These are phyloP conservation scores for Wickerhamomyces xylosicus DNA, from an alignment of 805 yeast genomes.

Conservation along the genomic window DNA sequence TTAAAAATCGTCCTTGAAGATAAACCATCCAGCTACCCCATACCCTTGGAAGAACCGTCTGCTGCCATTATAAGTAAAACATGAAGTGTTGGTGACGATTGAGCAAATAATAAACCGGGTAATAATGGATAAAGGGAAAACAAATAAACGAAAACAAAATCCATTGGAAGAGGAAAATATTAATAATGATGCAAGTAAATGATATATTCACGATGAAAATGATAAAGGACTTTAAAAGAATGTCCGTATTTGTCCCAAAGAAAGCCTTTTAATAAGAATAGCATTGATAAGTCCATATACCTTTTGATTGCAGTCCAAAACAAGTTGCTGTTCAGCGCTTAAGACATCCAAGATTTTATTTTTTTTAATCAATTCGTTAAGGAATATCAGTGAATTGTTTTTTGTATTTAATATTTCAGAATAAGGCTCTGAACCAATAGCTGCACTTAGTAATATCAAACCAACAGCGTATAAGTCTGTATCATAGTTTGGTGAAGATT, in stretches of 20 bases:
- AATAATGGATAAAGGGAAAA: no score
- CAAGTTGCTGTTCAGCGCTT: constrained; percentile 16
- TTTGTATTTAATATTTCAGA: constrained; percentile 4
- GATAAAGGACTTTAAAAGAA: not conserved
- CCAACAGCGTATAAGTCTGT: constrained; percentile 40
- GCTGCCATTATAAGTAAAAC: no score
- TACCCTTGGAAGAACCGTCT: no score
- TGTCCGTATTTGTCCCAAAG: constrained; percentile 11
- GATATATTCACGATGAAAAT: not conserved
- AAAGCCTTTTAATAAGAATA: constrained; percentile 21
- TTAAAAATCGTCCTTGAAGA: no score
- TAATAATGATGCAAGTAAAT: not conserved
- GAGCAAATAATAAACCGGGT: no score
- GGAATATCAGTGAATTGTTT: constrained; percentile 15
- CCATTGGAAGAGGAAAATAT: no score
- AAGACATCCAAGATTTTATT: constrained; percentile 24
- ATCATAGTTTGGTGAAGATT: constrained; percentile 20
- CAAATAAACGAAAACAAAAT: no score
- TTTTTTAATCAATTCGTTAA: constrained; percentile 23
- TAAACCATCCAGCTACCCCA: no score
- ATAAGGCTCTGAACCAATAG: constrained; percentile 37
- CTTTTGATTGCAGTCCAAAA: constrained; percentile 12
- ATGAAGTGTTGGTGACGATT: no score
- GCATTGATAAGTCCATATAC: constrained; percentile 16
- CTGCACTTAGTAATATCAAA: constrained; percentile 31